phyloP scores from a whole-genome alignment of 306 rosid genomes.

The Cyamopsis tetragonoloba region DNA sequence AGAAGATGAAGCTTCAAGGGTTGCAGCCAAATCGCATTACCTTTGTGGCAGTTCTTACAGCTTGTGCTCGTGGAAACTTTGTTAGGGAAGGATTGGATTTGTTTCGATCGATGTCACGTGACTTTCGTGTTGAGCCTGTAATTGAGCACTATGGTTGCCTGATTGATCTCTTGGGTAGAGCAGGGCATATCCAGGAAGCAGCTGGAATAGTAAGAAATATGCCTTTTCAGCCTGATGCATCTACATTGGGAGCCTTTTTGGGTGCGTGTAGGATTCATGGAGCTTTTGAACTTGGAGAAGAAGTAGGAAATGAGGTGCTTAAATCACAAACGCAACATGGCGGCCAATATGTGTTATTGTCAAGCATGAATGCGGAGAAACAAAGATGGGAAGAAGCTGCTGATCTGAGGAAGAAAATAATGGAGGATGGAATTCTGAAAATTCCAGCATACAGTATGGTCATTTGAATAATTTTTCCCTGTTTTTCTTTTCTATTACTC shows the following conservation, averaged over 20 bases:
- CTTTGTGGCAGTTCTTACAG: slow-evolving; percentile 61
- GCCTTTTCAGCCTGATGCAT: slow-evolving; percentile 67
- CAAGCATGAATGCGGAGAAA: slow-evolving; percentile 57
- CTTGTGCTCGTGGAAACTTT: slow-evolving; percentile 64
- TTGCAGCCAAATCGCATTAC: slow-evolving; percentile 55
- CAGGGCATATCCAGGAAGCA: slow-evolving; percentile 70
- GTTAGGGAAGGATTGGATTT: slow-evolving; percentile 51
- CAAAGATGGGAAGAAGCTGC: slow-evolving; percentile 80
- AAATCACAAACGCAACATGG: slow-evolving; percentile 44
- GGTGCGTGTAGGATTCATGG: slow-evolving; percentile 83
- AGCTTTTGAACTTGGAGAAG: slow-evolving; percentile 60
- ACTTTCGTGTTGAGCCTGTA: slow-evolving; percentile 42
- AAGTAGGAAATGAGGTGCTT: slow-evolving; percentile 48
- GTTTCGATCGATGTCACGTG: slow-evolving; percentile 46
- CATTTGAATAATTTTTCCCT: slow-evolving; percentile 19
- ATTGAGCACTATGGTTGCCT: slow-evolving; percentile 73
- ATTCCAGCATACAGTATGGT: slow-evolving; percentile 62
- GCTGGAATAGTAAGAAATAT: slow-evolving; percentile 42
- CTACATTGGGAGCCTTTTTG: slow-evolving; percentile 65
- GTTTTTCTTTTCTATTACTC: background rate
- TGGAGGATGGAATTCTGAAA: slow-evolving; percentile 57
- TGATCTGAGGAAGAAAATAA: slow-evolving; percentile 50
- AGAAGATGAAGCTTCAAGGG: slow-evolving; percentile 43
- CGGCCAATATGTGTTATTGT: slow-evolving; percentile 53
- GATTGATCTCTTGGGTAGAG: slow-evolving; percentile 76